These are phyloP conservation scores for Lactarius vividus DNA, from an alignment of 768 basidiomycete genomes.

Conservation along the genomic window DNA sequence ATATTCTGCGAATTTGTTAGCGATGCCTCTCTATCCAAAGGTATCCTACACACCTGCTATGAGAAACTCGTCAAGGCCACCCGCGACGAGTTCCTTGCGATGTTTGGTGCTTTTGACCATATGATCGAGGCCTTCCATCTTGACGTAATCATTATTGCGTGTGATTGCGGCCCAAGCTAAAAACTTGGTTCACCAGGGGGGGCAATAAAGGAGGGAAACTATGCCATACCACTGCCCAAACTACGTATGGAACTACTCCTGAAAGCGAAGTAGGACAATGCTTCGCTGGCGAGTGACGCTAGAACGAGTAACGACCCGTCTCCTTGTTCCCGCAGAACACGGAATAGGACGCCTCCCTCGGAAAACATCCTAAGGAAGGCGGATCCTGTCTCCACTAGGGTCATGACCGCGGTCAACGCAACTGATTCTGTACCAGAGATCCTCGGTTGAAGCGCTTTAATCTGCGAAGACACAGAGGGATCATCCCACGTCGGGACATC, in stretches of 20 bases:
- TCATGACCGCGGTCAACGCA: conserved; percentile 59
- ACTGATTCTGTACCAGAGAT: conserved; percentile 37
- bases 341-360: conserved; percentile 57
- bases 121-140: conserved; percentile 61
- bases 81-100: conserved; percentile 75
- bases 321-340: conserved; percentile 57
- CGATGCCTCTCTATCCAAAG: conserved; percentile 29
- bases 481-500: conserved; percentile 77
- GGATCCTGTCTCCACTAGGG: conserved; percentile 41
- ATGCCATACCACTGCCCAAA: conserved; percentile 7
- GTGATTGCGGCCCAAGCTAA: conserved; percentile 74
- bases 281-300: conserved; percentile 51
- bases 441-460: conserved; percentile 46
- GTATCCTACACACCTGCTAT: conserved; percentile 37
- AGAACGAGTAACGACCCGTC: conserved; percentile 61
- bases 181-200: background rate
- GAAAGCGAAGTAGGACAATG: conserved; percentile 41
- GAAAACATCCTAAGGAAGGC: conserved; percentile 51
- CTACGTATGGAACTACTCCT: too few species aligned
- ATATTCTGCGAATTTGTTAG: conserved; percentile 11
- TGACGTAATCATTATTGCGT: conserved; percentile 56
- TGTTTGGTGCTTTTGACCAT: conserved; percentile 51
- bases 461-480: conserved; percentile 59
- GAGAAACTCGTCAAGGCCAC: conserved; percentile 41
- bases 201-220: too few species aligned